Conservation (phyloP, 371 early-diverging fungal species). For the Rhizopus microsporus region DNA sequence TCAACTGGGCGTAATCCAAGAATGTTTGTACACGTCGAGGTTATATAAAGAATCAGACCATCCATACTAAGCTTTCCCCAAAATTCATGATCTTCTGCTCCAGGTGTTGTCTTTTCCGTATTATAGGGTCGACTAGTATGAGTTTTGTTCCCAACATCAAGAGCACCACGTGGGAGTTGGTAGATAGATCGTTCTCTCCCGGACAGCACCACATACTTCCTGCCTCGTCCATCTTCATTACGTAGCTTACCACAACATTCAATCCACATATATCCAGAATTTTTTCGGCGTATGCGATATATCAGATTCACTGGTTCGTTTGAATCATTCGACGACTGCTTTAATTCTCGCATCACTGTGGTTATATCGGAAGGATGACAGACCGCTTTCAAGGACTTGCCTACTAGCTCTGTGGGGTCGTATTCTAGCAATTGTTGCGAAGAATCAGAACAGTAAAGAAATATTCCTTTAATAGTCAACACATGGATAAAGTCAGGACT, state of each 20-base stretch:
- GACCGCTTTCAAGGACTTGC: constrained; percentile 54
- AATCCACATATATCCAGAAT: constrained; percentile 60
- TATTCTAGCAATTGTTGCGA: constrained; percentile 48
- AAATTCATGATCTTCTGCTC: constrained; percentile 46
- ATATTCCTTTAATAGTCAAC: constrained; percentile 63
- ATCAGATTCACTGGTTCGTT: constrained; percentile 52
- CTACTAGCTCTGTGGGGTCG: constrained; percentile 53
- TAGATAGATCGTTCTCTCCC: constrained; percentile 54
- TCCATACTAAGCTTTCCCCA: constrained; percentile 67
- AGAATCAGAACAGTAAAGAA: constrained; percentile 58
- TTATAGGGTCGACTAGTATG: constrained; percentile 1
- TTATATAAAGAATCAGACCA: constrained; percentile 59
- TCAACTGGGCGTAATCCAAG: constrained; percentile 50
- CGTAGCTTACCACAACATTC: constrained; percentile 60
- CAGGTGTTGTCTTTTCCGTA: constrained; percentile 13
- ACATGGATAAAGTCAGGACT: constrained; percentile 62
- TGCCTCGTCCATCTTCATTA: constrained; percentile 58
- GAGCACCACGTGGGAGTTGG: constrained; percentile 26
- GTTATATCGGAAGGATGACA: constrained; percentile 68
- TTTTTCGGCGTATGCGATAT: constrained; percentile 57
- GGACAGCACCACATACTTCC: constrained; percentile 63
- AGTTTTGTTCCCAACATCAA: constrained; percentile 21
- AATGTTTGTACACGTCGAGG: constrained; percentile 40
- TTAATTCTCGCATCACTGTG: constrained; percentile 63
- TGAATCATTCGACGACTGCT: constrained; percentile 39